phyloP scores from a whole-genome alignment of 805 yeast genomes.

The Spathaspora arborariae region DNA sequence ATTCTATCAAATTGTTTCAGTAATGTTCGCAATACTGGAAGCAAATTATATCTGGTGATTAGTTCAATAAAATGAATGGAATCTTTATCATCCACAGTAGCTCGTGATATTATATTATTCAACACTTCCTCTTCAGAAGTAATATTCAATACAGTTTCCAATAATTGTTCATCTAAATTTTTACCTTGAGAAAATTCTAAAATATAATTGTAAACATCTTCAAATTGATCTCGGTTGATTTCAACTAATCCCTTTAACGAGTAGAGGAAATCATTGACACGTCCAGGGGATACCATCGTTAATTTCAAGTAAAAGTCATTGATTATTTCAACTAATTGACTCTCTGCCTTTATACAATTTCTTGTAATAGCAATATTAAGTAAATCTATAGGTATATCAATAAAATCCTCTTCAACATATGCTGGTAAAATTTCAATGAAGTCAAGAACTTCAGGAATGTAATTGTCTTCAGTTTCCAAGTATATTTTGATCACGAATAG shows the following conservation, averaged over 20 bases:
- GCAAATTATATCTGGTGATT: slow-evolving; percentile 1
- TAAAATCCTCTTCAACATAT: slow-evolving; percentile 23
- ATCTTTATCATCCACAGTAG: slow-evolving; percentile 3
- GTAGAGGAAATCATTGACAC: slow-evolving; percentile 1
- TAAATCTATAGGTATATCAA: slow-evolving; percentile 18
- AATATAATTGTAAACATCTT: slow-evolving; percentile 28
- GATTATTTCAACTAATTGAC: slow-evolving; percentile 22
- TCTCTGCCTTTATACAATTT: slow-evolving; percentile 12
- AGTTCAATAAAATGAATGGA: slow-evolving; percentile 3
- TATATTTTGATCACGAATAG: slow-evolving; percentile 1
- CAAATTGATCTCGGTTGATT: slow-evolving; percentile 12
- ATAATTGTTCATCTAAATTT: slow-evolving; percentile 10
- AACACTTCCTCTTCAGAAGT: neutral
- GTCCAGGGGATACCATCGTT: slow-evolving; percentile 11
- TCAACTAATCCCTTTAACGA: slow-evolving; percentile 8
- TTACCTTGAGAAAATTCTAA: slow-evolving; percentile 23
- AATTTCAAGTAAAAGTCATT: slow-evolving; percentile 32
- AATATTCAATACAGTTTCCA: neutral
- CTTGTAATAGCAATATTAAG: slow-evolving; percentile 19
- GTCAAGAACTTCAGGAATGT: slow-evolving; percentile 2
- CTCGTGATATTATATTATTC: neutral
- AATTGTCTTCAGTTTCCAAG: neutral
- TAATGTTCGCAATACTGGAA: neutral
- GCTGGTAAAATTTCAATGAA: slow-evolving; percentile 17
- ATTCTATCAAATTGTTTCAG: slow-evolving; percentile 4